A percentile compares a stretch with the other conserved stretches of the same genome.
phyloP scores from a whole-genome alignment of 257 asterid genomes.

The Haberlea rhodopensis region DNA sequence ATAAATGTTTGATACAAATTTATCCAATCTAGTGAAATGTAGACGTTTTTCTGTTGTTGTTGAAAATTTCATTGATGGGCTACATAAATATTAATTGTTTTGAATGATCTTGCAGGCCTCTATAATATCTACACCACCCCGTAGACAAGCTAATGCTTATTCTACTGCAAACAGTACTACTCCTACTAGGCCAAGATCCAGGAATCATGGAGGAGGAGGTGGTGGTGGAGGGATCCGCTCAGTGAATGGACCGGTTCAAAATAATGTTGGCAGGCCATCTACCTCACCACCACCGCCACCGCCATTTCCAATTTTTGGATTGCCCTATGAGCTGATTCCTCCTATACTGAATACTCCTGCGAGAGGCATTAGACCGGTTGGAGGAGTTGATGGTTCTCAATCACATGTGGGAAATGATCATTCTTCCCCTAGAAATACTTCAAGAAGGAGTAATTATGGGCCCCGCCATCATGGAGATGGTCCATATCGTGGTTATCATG shows the following conservation, averaged over 20 bases:
- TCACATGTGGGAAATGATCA: constrained; percentile 48
- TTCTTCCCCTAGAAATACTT: constrained; percentile 50
- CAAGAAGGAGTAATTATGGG: constrained; percentile 64
- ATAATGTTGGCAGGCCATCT: constrained; percentile 47
- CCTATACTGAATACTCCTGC: constrained; percentile 49
- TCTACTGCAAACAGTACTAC: constrained; percentile 36
- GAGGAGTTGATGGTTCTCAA: constrained; percentile 45
- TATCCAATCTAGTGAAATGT: neutral
- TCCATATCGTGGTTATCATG: constrained; percentile 55
- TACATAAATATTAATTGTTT: too few species aligned
- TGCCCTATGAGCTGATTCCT: constrained; percentile 47
- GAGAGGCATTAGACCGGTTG: constrained; percentile 53
- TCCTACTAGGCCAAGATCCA: constrained; percentile 50
- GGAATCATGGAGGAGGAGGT: constrained; percentile 49
- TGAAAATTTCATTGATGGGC: too few species aligned
- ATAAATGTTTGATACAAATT: constrained; percentile 7
- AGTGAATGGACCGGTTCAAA: constrained; percentile 48
- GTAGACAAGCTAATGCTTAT: constrained; percentile 42
- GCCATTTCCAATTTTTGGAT: constrained; percentile 46
- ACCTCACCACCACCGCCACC: constrained; percentile 54
- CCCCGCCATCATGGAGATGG: constrained; percentile 78
- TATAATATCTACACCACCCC: constrained; percentile 53
- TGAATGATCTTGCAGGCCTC: constrained; percentile 47
- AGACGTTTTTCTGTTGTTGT: too few species aligned
- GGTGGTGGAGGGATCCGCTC: constrained; percentile 32